Evolutionary conservation across 768 basidiomycete species (phyloP), one percentile per base, ranked within the genome.

Genomic region (Russula earlei): DNA sequence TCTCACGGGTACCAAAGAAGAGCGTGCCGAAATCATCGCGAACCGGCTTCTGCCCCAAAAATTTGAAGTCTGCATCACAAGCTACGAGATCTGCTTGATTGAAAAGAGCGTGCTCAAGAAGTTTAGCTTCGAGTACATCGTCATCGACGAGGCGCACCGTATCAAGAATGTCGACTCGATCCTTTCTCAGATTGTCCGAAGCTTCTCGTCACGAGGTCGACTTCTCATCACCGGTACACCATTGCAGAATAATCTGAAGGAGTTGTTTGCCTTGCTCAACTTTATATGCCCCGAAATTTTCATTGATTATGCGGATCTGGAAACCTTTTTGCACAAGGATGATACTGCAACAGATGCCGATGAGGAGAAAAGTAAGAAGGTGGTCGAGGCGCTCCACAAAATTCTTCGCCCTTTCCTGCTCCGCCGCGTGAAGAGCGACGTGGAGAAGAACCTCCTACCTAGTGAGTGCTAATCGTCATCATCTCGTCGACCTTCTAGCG

Each of bases 111-210:
- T 86, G 0, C 75, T 98, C 59, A 91, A 91, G 71, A 95, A 95
- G 69, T 91, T 97, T 69, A 87, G 86, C 0, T 98, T 97, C 74
- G 91, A 95, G 69, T 98, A 98, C 71, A 97, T 97, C 69, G 82
- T 88, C 62, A 98, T 99, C 65, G 95, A 99, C 71, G 95, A 99
- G 72, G 95, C 95, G 0, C 95, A 99, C 67, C 87, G 96, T 22
- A 99, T 99, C 79, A 98, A 98, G 75, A 98, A 98, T 68, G 93
- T 95, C 63, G 91, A 97, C 68, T 95, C 91, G 12, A 86, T 98
- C 64, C 79, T 99, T 15, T 85, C 85, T 15, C 91, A 96, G 71
- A 97, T 99, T 65, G 91, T 98, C 46, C 82, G 95, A 47, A 75
- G 87, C 3, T 98, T 97, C 71, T 79, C 81, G 64, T 89, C 87